Conservation (phyloP, 257 asterid genomes). For the Solanum virginianum region DNA sequence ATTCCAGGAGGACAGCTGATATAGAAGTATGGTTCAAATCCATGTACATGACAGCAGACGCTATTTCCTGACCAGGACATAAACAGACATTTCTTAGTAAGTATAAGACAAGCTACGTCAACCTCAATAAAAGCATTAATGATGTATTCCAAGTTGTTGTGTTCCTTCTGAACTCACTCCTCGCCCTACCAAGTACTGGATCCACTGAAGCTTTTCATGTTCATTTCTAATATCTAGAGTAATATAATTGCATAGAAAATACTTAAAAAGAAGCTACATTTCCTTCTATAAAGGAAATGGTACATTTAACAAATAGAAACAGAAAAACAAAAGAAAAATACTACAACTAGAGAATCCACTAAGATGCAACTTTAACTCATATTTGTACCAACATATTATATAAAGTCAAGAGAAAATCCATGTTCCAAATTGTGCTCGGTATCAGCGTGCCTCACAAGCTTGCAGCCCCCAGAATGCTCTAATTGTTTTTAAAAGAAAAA, state of each 20-base stretch:
- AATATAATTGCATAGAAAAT: background rate
- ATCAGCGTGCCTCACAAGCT: background rate
- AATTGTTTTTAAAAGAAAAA: background rate
- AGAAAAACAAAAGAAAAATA: background rate
- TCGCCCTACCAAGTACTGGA: background rate
- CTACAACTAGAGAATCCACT: background rate
- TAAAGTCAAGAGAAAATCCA: background rate
- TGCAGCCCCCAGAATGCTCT: background rate
- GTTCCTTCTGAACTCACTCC: background rate
- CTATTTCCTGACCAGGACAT: constrained; percentile 64
- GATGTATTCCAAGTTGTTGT: background rate
- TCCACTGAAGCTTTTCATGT: background rate
- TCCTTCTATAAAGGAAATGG: background rate
- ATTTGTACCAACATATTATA: background rate
- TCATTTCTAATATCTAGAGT: background rate
- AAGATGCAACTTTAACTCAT: background rate
- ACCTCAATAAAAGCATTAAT: background rate
- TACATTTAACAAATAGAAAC: background rate
- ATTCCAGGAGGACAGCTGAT: constrained; percentile 86
- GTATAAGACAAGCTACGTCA: background rate
- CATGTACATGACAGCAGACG: constrained; percentile 90
- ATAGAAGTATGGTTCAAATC: constrained; percentile 93
- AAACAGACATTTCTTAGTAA: background rate
- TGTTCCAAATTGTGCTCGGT: background rate
- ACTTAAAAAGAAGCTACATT: background rate